phyloP scores from a whole-genome alignment of 306 rosid genomes.

The Phaseolus lunatus region DNA sequence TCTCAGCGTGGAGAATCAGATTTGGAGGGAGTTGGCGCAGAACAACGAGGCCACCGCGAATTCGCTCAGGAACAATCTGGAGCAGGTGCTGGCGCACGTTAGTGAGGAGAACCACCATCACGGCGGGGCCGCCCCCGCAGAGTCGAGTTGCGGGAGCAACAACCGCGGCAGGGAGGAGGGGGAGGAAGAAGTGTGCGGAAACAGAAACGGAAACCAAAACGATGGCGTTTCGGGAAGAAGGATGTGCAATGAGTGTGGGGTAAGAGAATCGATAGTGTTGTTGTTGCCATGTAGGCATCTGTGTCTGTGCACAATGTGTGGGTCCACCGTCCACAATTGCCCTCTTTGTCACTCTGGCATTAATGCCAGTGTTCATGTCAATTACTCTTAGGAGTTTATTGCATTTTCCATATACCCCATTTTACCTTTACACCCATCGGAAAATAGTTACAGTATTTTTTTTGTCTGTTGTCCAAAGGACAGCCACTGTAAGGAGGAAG shows the following conservation, averaged over 20 bases:
- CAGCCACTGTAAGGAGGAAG: constrained; percentile 11
- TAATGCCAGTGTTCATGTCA: constrained; percentile 80
- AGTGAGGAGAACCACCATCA: constrained; percentile 35
- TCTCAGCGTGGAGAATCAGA: constrained; percentile 67
- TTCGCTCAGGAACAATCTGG: constrained; percentile 59
- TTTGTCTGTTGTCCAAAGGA: constrained; percentile 12
- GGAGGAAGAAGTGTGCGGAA: neutral
- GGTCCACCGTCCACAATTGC: constrained; percentile 64
- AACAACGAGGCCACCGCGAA: constrained; percentile 75
- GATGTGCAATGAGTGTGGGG: constrained; percentile 68
- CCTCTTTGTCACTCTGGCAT: constrained; percentile 68
- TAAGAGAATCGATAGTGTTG: constrained; percentile 71
- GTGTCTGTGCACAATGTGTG: constrained; percentile 77
- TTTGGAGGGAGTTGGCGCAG: constrained; percentile 76
- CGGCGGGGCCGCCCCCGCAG: constrained; percentile 41
- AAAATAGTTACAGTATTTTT: neutral
- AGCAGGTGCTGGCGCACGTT: constrained; percentile 65
- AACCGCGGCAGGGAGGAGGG: neutral
- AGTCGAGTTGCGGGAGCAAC: constrained; percentile 68
- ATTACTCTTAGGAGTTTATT: constrained; percentile 57
- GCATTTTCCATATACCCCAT: neutral
- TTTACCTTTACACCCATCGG: neutral
- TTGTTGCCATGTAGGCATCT: constrained; percentile 88
- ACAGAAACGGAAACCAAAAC: neutral
- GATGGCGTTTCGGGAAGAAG: constrained; percentile 28